These are phyloP conservation scores for Suillus hirtellus DNA, from an alignment of 768 basidiomycete species.

Conservation along the genomic window DNA sequence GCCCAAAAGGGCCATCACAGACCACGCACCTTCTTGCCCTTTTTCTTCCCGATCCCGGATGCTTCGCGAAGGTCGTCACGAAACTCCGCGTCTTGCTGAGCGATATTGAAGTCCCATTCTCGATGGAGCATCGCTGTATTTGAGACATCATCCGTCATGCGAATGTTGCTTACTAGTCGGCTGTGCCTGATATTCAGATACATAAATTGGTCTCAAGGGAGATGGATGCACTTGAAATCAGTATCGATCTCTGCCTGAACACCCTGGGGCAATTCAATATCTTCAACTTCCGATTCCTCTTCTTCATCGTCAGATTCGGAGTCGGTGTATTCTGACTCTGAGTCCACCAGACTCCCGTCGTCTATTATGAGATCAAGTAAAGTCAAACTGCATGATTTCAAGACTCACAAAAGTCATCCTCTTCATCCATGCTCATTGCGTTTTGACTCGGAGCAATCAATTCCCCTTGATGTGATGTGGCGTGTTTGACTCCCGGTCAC, in stretches of 20 bases:
- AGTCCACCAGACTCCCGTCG: conserved; percentile 44
- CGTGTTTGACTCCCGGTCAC: background rate
- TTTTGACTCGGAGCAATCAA: background rate
- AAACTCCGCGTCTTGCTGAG: conserved; percentile 68
- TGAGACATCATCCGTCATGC: conserved; percentile 48
- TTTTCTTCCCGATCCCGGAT: conserved; percentile 63
- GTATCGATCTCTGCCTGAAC: conserved; percentile 44
- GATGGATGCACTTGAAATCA: conserved; percentile 52
- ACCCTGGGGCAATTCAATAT: conserved; percentile 40
- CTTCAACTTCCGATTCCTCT: conserved; percentile 18
- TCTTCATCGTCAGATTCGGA: conserved; percentile 4
- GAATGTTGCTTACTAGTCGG: conserved; percentile 68
- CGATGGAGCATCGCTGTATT: conserved; percentile 51
- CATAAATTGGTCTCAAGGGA: conserved; percentile 4
- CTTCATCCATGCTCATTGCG: conserved; percentile 13
- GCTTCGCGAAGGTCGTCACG: conserved; percentile 73
- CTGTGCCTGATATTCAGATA: conserved; percentile 34
- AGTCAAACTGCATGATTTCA: conserved; percentile 40
- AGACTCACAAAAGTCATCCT: conserved; percentile 25
- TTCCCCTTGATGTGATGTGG: background rate
- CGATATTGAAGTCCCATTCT: conserved; percentile 74
- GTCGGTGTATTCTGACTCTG: conserved; percentile 26
- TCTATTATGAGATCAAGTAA: conserved; percentile 31
- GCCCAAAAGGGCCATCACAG: background rate
- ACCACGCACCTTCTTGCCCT: conserved; percentile 46